phyloP scores from a whole-genome alignment of 306 rosid genomes.

The Heteromeles arbutifolia region DNA sequence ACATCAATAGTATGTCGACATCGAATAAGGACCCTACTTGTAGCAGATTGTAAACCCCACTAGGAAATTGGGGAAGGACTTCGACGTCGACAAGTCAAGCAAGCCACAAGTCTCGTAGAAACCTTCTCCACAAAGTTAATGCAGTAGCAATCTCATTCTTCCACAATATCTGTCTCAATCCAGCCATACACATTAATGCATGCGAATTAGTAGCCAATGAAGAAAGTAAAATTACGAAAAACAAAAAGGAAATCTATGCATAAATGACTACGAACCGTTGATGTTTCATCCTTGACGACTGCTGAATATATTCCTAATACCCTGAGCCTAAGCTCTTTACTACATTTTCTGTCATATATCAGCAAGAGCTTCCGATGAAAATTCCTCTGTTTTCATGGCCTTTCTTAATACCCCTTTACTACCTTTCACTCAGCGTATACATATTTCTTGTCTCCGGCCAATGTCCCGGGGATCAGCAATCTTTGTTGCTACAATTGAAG shows the following conservation, averaged over 20 bases:
- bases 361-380: conserved; percentile 25
- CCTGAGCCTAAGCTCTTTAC: background rate
- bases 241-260: too few species aligned
- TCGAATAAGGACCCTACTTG: background rate
- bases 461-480: conserved; percentile 37
- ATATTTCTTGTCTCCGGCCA: conserved; percentile 10
- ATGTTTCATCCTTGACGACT: background rate
- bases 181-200: too few species aligned
- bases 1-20: background rate
- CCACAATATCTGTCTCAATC: background rate
- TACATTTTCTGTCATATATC: background rate
- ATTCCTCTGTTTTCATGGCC: conserved; percentile 16
- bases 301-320: background rate
- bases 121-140: background rate
- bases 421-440: background rate
- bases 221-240: too few species aligned
- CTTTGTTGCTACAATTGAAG: conserved; percentile 38
- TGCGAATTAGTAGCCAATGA: too few species aligned
- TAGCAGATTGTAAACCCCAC: background rate
- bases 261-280: too few species aligned
- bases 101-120: background rate
- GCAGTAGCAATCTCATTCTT: background rate
- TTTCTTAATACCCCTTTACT: conserved; percentile 4
- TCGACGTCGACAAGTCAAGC: background rate
- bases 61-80: background rate